Conservation (phyloP, 2,329 filamentous ascomycete genomes). For the Alternaria novae-zelandiae region DNA sequence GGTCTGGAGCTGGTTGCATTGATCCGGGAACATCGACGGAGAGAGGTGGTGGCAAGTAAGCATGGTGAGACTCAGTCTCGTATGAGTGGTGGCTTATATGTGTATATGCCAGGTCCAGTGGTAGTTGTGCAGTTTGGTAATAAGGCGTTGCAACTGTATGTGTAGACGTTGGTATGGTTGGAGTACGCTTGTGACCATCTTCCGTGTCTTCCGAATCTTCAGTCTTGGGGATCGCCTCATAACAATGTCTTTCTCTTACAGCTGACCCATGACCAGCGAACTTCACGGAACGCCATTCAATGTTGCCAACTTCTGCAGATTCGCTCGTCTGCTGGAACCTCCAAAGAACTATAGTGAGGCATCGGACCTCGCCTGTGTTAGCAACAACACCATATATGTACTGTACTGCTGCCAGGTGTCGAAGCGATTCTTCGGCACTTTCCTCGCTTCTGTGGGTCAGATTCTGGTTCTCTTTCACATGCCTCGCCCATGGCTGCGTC, state of each 20-base stretch:
- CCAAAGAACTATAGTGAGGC: conserved; percentile 49
- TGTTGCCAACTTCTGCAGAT: conserved; percentile 35
- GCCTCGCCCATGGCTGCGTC: conserved; percentile 53
- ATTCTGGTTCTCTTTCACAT: conserved; percentile 39
- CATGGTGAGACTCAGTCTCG: conserved; percentile 18
- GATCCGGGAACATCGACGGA: conserved; percentile 33
- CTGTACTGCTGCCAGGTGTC: conserved; percentile 50
- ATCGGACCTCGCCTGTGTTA: conserved; percentile 28
- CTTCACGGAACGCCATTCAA: conserved; percentile 45
- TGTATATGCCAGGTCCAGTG: conserved; percentile 19
- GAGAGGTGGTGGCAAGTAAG: conserved; percentile 26
- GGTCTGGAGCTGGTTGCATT: conserved; percentile 32
- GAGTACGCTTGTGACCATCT: not conserved
- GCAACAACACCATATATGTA: conserved; percentile 49
- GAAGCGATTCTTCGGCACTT: conserved; percentile 40
- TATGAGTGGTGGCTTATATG: conserved; percentile 19
- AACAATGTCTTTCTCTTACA: conserved; percentile 20
- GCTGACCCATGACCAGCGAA: conserved; percentile 16
- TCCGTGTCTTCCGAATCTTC: conserved; percentile 13
- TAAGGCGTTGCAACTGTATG: conserved; percentile 19
- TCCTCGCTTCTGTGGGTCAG: conserved; percentile 28
- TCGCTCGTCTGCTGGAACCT: conserved; percentile 42
- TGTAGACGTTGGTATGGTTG: not conserved
- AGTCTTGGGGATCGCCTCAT: conserved; percentile 15
- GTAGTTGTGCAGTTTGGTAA: conserved; percentile 13